These are phyloP conservation scores for Melocanna baccifera DNA, from an alignment of 176 grass and related monocot species.

Conservation along the genomic window DNA sequence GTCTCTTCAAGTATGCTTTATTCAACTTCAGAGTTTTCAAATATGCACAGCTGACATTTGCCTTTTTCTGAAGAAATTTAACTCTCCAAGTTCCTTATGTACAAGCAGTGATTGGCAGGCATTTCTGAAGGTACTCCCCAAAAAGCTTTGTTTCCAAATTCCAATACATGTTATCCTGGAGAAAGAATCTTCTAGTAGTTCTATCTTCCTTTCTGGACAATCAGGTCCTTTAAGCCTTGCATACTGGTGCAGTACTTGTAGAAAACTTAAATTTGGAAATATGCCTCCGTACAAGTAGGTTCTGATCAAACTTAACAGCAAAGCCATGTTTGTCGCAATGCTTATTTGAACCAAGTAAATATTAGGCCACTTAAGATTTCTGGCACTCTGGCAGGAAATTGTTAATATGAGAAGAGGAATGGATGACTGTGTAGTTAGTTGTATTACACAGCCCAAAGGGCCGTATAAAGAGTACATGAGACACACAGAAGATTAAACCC, in stretches of 20 bases:
- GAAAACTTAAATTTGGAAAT: background rate
- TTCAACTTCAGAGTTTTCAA: constrained; percentile 29
- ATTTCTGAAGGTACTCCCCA: constrained; percentile 68
- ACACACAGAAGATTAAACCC: too few species aligned
- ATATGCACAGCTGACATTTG: constrained; percentile 27
- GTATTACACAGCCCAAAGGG: too few species aligned
- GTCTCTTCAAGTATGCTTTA: constrained; percentile 8
- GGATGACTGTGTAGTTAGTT: too few species aligned
- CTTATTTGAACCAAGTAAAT: constrained; percentile 7
- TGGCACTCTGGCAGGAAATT: constrained; percentile 14
- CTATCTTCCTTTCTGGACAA: background rate
- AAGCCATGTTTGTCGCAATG: background rate
- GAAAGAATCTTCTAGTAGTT: background rate
- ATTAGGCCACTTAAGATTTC: background rate
- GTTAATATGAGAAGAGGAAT: too few species aligned
- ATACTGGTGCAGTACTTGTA: background rate
- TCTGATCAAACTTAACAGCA: background rate
- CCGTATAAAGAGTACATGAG: too few species aligned
- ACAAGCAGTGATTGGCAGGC: constrained; percentile 80
- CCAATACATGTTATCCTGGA: constrained; percentile 15
- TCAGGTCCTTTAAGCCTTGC: background rate
- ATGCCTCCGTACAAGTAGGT: background rate
- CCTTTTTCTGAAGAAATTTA: constrained; percentile 81
- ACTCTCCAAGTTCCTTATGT: constrained; percentile 80
- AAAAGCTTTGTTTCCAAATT: background rate